Evolutionary conservation across 176 grass and related monocot genomes (phyloP), one percentile per base, ranked within the genome.

Genomic region (Microstegium vimineum): DNA sequence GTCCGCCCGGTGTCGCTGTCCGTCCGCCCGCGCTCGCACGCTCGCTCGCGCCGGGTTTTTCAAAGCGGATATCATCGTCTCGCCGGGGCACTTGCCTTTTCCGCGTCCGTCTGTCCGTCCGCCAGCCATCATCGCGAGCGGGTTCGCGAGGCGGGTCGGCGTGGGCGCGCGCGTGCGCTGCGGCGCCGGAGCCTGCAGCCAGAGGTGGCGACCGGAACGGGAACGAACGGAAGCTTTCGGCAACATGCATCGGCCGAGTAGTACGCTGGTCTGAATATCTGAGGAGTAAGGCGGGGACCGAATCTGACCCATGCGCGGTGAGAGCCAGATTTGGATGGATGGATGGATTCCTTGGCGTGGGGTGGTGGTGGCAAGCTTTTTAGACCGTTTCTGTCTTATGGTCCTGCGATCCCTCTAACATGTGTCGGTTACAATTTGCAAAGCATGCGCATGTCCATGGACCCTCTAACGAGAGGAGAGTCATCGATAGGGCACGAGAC

Each of bases 91-190:
- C n/a, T n/a, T n/a, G n/a, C 33, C 62, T 8, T 61, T 68, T 38
- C 23, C 23, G 74, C 81, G 36, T 38, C 75, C 86, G 35, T 43
- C 45, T 15, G 75, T 28, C 86, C n/a, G n/a, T n/a, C n/a, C n/a
- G n/a, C n/a, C 64, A 62, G 75, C 36, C 86, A 82, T 87, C 85
- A 84, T 84, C 78, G 63, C 77, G 43, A 66, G 5, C 42, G 64
- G 28, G 61, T 46, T 64, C 76, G 61, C 76, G 56, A 62, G 22
- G 6, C 36, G 1, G 61, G 31, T 34, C 60, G 61, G 61, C 61
- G 77, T 46, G 76, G n/a, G n/a, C 73, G 22, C 73, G 42, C 4
- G 71, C 71, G 43, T 47, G 69, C 69, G 69, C 69, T 10, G 71
- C 71, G 16, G 71, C 71, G 71, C 16, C 14, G 42, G 70, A 71